Conservation (phyloP, 2,329 filamentous ascomycete genomes). For the Colletotrichum viniferum region DNA sequence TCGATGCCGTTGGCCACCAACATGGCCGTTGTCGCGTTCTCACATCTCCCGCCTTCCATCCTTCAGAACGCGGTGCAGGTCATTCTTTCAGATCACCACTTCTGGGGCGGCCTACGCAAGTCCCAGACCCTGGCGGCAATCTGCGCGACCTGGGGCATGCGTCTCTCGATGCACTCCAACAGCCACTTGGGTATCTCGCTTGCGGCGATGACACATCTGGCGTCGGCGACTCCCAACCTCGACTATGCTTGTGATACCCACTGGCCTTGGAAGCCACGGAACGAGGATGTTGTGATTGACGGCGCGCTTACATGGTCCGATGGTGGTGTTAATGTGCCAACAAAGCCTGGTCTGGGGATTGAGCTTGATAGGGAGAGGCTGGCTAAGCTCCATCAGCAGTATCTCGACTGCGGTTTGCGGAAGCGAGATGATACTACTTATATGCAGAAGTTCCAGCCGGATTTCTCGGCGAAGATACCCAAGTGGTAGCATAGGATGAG, state of each 20-base stretch:
- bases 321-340: slow-evolving; percentile 39
- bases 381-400: slow-evolving; percentile 39
- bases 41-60: slow-evolving; percentile 41
- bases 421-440: slow-evolving; percentile 42
- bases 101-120: slow-evolving; percentile 46
- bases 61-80: slow-evolving; percentile 44
- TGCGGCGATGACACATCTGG: slow-evolving; percentile 47
- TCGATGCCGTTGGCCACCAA: slow-evolving; percentile 47
- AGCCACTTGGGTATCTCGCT: slow-evolving; percentile 46
- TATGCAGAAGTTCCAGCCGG: slow-evolving; percentile 38
- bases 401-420: slow-evolving; percentile 39
- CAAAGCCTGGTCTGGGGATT: slow-evolving; percentile 36
- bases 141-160: slow-evolving; percentile 42
- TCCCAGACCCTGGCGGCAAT: slow-evolving; percentile 43
- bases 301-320: slow-evolving; percentile 39
- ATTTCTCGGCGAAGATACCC: slow-evolving; percentile 36
- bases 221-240: slow-evolving; percentile 42
- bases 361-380: slow-evolving; percentile 41
- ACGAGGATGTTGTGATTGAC: slow-evolving; percentile 44
- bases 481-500: slow-evolving; percentile 28
- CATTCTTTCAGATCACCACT: slow-evolving; percentile 45
- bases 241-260: slow-evolving; percentile 49
- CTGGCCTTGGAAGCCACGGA: slow-evolving; percentile 47
- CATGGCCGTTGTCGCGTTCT: slow-evolving; percentile 46
- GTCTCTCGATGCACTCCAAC: slow-evolving; percentile 48